A percentile compares a stretch with the other conserved stretches of the same genome.
Conservation (phyloP, 257 asterid species). For the Salvia hispanica region DNA sequence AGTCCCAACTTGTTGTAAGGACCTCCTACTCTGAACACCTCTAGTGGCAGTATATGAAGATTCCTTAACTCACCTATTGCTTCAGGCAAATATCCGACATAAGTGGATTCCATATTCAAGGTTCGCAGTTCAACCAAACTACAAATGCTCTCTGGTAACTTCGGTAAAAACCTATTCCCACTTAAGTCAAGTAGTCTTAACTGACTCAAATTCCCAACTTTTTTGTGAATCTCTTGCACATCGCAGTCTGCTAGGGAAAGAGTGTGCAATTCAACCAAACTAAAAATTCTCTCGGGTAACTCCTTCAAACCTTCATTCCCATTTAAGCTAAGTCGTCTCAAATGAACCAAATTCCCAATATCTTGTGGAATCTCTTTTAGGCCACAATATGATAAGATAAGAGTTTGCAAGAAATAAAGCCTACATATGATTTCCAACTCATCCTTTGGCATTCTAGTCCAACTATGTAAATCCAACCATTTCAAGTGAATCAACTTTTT, state of each 20-base stretch:
- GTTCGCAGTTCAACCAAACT: constrained; percentile 21
- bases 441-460: neutral
- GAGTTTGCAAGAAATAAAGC: constrained; percentile 16
- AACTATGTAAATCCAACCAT: constrained; percentile 28
- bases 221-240: too few species aligned
- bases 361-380: too few species aligned
- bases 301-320: neutral
- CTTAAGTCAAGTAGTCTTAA: too few species aligned
- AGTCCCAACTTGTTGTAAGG: constrained; percentile 6
- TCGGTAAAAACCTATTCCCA: neutral
- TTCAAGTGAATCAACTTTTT: constrained; percentile 33
- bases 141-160: constrained; percentile 35
- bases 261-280: constrained; percentile 32
- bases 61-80: constrained; percentile 10
- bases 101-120: too few species aligned
- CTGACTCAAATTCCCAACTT: too few species aligned
- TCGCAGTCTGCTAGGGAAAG: neutral
- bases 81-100: neutral
- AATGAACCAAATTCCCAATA: constrained; percentile 21
- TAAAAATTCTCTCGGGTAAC: constrained; percentile 34
- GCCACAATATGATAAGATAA: too few species aligned
- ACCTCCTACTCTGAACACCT: neutral
- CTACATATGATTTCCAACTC: too few species aligned
- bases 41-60: constrained; percentile 5
- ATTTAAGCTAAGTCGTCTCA: constrained; percentile 21